These are phyloP conservation scores for Stemphylium beticola DNA, from an alignment of 2,329 filamentous ascomycete genomes.

Conservation along the genomic window DNA sequence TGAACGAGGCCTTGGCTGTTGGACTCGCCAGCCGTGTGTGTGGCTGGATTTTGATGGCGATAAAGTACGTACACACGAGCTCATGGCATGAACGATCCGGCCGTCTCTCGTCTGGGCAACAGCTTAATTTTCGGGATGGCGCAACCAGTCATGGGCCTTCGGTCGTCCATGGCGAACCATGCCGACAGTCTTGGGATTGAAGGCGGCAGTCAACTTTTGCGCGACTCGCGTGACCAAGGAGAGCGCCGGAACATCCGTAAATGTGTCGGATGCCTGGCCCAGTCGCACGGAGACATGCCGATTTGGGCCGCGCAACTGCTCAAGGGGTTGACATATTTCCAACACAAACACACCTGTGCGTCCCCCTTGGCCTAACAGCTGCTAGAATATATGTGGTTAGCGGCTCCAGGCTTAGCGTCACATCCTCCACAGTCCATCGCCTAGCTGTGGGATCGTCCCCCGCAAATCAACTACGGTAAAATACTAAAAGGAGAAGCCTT, in stretches of 20 bases:
- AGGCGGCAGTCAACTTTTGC: neutral
- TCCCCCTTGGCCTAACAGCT: slow-evolving; percentile 1
- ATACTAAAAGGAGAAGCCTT: slow-evolving; percentile 10
- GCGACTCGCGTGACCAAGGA: neutral
- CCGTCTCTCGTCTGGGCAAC: neutral
- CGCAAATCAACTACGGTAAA: slow-evolving; percentile 14
- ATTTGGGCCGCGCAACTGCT: slow-evolving; percentile 8
- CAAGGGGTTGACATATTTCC: slow-evolving; percentile 13
- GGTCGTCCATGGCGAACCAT: slow-evolving; percentile 3
- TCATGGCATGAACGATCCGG: neutral
- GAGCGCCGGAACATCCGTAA: neutral
- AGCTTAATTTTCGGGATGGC: slow-evolving; percentile 15
- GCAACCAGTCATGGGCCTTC: slow-evolving; percentile 7
- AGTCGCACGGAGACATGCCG: neutral
- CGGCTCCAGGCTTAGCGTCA: slow-evolving; percentile 10
- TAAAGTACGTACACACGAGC: slow-evolving; percentile 7
- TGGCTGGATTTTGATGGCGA: slow-evolving; percentile 12
- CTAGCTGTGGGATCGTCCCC: slow-evolving; percentile 21
- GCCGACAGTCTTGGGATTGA: neutral
- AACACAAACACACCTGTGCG: neutral
- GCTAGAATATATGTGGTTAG: slow-evolving; percentile 10
- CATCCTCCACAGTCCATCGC: slow-evolving; percentile 31
- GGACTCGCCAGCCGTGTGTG: neutral
- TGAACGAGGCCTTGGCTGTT: neutral
- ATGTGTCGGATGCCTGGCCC: neutral